These are phyloP conservation scores for Trichoderma parareesei DNA, from an alignment of 495 filamentous ascomycete genomes.

Conservation along the genomic window DNA sequence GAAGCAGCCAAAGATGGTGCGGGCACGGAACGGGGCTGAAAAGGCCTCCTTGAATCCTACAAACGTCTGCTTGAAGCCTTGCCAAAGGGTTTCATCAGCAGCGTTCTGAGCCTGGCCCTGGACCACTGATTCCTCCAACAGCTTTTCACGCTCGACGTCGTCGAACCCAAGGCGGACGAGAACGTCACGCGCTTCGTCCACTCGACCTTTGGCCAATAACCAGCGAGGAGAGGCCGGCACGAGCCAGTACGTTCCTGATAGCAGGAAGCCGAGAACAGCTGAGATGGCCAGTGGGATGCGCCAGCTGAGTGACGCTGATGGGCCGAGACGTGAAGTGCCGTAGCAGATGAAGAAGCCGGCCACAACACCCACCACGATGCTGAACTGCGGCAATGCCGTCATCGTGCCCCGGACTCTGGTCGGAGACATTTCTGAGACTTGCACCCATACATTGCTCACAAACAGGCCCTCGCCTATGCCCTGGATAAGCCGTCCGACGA, in stretches of 20 bases:
- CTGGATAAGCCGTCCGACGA: conserved; percentile 46
- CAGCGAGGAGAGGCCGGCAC: conserved; percentile 37
- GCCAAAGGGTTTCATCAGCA: neutral
- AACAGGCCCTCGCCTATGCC: conserved; percentile 56
- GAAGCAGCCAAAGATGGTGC: conserved; percentile 23
- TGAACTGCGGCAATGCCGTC: conserved; percentile 48
- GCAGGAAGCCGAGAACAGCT: conserved; percentile 32
- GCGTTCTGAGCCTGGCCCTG: conserved; percentile 11
- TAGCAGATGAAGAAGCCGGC: conserved; percentile 57
- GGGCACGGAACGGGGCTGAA: conserved; percentile 16
- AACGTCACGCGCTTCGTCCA: conserved; percentile 18
- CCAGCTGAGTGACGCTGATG: conserved; percentile 48
- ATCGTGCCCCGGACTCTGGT: conserved; percentile 43
- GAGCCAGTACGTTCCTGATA: conserved; percentile 29
- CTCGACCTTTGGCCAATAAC: conserved; percentile 27
- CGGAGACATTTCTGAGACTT: conserved; percentile 56
- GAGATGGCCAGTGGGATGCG: conserved; percentile 45
- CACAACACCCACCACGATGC: conserved; percentile 45
- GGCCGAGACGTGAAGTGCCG: conserved; percentile 39
- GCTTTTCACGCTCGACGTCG: conserved; percentile 22
- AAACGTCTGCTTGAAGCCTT: conserved; percentile 14
- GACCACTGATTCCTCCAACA: conserved; percentile 17
- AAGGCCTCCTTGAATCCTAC: conserved; percentile 19
- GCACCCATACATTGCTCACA: conserved; percentile 49
- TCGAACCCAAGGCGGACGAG: conserved; percentile 21